Base-by-base conservation (phyloP, 768 basidiomycete genomes). In the Russula sp. region DNA sequence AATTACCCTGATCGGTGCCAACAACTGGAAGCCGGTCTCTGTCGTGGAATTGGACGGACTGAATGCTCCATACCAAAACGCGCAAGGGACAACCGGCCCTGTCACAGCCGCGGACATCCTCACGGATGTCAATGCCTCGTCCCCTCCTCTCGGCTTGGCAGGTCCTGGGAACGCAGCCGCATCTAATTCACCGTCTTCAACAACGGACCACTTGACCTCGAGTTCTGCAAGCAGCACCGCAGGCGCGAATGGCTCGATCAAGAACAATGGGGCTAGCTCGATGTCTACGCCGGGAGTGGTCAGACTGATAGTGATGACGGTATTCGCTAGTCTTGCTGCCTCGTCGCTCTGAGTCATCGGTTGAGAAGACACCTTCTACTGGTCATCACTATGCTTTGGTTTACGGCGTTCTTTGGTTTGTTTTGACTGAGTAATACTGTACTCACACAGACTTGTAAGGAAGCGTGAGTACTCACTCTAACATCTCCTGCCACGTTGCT, bases 31-130 rank as follows among this genome's bases (percentile, higher is more conserved):
- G 4, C 22, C 40, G 20, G 22, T 63, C 7, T 66, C 62, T 14
- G 54, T 63, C 32, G 59, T 42, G 6, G 27, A 61, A 49, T 18
- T 66, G 35, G 56, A 66, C 52, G 57, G 54, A 6, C 22, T 16
- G 16, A 32, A 50, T 34, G 11, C 22, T 7, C 65, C 65, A 16
- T 68, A 66, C 55, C 66, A 67, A 53, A 68, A 67, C 34, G 55
- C 63, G 1, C 47, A 54, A 10, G 68, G 54, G 6, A 58, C 55
- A 18, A 59, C 32, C 5, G 65, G 56, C 39, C 3, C 53, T 10
- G 66, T 57, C 20, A 59, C 63, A 13, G 11, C 55, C 18, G 55
- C 57, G 27, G 35, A 22, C 9, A 50, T 60, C 4, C 31, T 58
- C 11, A 35, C 6, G 13, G 32, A 40, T 45, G 50, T 27, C 1